Base-by-base conservation (phyloP, 2,329 filamentous ascomycete genomes). In the Rasamsonia emersonii region DNA sequence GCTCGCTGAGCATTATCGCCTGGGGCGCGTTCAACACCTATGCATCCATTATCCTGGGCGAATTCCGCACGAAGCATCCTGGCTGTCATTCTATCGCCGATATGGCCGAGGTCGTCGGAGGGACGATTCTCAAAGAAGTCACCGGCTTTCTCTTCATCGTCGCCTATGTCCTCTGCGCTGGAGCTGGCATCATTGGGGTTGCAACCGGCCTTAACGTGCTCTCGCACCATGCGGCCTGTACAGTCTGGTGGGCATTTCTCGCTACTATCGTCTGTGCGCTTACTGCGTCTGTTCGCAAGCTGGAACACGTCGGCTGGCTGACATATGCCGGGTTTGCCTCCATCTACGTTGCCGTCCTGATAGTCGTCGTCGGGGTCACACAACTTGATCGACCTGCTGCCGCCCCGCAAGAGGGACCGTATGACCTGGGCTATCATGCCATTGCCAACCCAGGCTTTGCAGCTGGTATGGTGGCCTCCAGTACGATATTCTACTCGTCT, bases 161-260 rank as follows among this genome's bases (percentile, higher is more conserved):
- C 5, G 71, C 70, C 3, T 77, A 73, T 37, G 62, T 75, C 24
- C 67, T 79, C 9, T 68, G 68, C 20, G 63, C 65, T 6, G 73
- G 67, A 1, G 70, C 68, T 1, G 73, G 75, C 4, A 74, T 79
- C 37, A 61, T 79, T 20, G 72, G 71, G 9, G 65, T 75, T 1
- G 73, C 73, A 0, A 71, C 71, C 0, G 75, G 65, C 0, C 55
- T 79, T 32, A 79, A 80, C 43, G 71, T 73, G 0, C 58, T 79
- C 2, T 75, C 71, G 0, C 59, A 62, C 18, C 74, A 79, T 43
- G 68, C 67, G 3, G 56, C 68, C 3, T 80, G 75, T 45, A 77
- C 74, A 0, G 72, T 73, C 10, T 73, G 63, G 58, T 79, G 66
- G 52, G 63, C 65, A 6, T 60, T 76, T 16, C 50, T 78, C 3